phyloP scores from a whole-genome alignment of 2,329 filamentous ascomycete species.

The Trichophyton verrucosum region DNA sequence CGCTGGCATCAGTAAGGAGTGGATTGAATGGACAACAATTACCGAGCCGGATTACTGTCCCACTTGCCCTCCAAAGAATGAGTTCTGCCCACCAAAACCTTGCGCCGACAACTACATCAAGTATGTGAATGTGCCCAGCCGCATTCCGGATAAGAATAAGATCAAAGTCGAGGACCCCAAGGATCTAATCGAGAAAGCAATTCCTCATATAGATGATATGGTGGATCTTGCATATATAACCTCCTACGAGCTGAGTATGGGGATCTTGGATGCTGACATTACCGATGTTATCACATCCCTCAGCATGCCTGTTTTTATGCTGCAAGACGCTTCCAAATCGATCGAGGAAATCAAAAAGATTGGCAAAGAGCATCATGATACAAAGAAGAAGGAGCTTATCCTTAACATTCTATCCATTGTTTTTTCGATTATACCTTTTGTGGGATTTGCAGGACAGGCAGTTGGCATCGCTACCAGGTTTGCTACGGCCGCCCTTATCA shows the following conservation, averaged over 20 bases:
- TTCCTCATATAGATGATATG: neutral
- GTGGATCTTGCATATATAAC: neutral
- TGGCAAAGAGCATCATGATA: constrained; percentile 5
- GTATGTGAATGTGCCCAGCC: neutral
- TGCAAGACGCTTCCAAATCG: constrained; percentile 3
- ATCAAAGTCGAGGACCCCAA: neutral
- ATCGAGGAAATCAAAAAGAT: constrained; percentile 7
- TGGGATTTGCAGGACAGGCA: neutral
- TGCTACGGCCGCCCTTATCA: neutral
- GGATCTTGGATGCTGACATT: neutral
- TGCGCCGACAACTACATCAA: neutral
- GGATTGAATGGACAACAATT: neutral
- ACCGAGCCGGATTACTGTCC: neutral
- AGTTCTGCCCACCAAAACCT: neutral
- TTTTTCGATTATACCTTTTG: constrained; percentile 1
- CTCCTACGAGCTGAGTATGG: neutral
- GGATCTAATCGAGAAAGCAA: neutral
- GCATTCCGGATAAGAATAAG: neutral
- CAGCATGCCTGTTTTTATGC: constrained; percentile 5
- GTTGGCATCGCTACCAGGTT: neutral
- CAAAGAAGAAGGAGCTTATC: neutral
- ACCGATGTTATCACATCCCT: neutral
- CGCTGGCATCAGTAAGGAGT: neutral
- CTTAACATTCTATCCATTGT: constrained; percentile 3
- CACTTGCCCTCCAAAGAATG: neutral